Evolutionary conservation across 345 rosid genomes (phyloP).

Genomic region (Brassica napus): DNA sequence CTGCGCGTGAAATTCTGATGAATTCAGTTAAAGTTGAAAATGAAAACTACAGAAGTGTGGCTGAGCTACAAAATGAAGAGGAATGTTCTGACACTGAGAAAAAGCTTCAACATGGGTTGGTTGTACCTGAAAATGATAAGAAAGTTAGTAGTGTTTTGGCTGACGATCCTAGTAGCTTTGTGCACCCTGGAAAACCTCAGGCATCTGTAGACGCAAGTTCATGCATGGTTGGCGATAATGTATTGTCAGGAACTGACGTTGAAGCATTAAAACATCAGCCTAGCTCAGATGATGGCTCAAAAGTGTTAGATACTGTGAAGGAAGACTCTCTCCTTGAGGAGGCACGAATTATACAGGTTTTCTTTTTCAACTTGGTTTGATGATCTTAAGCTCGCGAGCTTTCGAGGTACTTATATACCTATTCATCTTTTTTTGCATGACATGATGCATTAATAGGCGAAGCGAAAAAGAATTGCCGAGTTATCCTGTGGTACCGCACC

Average conservation of each 20-base stretch:
- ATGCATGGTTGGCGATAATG: slow-evolving; percentile 27
- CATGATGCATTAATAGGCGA: slow-evolving; percentile 62
- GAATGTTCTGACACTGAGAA: slow-evolving; percentile 43
- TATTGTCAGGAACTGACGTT: slow-evolving; percentile 32
- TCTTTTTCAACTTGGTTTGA: slow-evolving; percentile 34
- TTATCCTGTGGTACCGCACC: slow-evolving; percentile 60
- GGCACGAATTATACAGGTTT: slow-evolving; percentile 87
- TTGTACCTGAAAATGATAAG: slow-evolving; percentile 45
- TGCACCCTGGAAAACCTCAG: slow-evolving; percentile 42
- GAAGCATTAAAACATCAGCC: slow-evolving; percentile 48
- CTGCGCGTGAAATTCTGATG: slow-evolving; percentile 31
- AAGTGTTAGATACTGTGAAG: slow-evolving; percentile 55
- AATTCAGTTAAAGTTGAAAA: slow-evolving; percentile 50
- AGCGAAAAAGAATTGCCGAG: slow-evolving; percentile 82
- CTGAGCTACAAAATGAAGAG: slow-evolving; percentile 48
- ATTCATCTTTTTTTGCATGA: slow-evolving; percentile 28
- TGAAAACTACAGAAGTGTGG: slow-evolving; percentile 37
- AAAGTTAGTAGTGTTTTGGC: slow-evolving; percentile 36
- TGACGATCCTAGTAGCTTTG: slow-evolving; percentile 36
- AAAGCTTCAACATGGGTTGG: slow-evolving; percentile 42
- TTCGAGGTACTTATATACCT: slow-evolving; percentile 28
- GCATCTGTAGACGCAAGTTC: slow-evolving; percentile 37
- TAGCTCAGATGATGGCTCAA: slow-evolving; percentile 45
- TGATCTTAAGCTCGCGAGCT: slow-evolving; percentile 22
- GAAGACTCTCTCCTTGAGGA: slow-evolving; percentile 90